Percentiles rank a stretch among this genome's conserved stretches.
phyloP scores from a whole-genome alignment of 1,284 basidiomycete species.

The Hemileia vastatrix region DNA sequence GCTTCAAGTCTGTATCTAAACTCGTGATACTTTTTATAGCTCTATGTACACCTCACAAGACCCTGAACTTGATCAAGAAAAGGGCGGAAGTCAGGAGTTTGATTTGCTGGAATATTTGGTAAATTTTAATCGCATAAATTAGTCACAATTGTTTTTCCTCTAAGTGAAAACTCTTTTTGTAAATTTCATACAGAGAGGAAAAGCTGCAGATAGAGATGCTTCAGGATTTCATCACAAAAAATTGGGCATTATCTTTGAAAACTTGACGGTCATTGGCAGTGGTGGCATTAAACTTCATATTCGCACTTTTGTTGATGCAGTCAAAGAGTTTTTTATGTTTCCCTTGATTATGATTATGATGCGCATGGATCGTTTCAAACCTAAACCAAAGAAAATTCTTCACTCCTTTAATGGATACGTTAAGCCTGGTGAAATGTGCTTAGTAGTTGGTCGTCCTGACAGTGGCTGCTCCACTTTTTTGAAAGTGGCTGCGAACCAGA shows the following conservation, averaged over 20 bases:
- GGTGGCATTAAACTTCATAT: conserved; percentile 51
- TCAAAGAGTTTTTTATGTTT: conserved; percentile 31
- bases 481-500: conserved; percentile 44
- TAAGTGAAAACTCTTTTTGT: too few species aligned
- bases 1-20: neutral
- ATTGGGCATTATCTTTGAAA: conserved; percentile 63
- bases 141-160: too few species aligned
- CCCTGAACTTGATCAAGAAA: neutral
- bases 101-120: conserved; percentile 6
- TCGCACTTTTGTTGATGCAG: conserved; percentile 52
- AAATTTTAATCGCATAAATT: too few species aligned
- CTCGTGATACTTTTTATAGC: neutral
- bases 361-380: too few species aligned
- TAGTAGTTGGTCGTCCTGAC: conserved; percentile 51
- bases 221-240: conserved; percentile 14
- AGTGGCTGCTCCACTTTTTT: conserved; percentile 48
- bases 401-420: conserved; percentile 26
- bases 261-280: conserved; percentile 60
- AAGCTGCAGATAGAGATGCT: conserved; percentile 5
- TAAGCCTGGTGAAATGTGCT: conserved; percentile 53
- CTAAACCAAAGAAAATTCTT: conserved; percentile 36
- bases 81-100: neutral
- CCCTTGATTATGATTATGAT: too few species aligned
- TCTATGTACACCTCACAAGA: conserved; percentile 1
- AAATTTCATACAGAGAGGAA: conserved; percentile 16